phyloP scores from a whole-genome alignment of 305 asterid genomes.

The Fraxinus baroniana region DNA sequence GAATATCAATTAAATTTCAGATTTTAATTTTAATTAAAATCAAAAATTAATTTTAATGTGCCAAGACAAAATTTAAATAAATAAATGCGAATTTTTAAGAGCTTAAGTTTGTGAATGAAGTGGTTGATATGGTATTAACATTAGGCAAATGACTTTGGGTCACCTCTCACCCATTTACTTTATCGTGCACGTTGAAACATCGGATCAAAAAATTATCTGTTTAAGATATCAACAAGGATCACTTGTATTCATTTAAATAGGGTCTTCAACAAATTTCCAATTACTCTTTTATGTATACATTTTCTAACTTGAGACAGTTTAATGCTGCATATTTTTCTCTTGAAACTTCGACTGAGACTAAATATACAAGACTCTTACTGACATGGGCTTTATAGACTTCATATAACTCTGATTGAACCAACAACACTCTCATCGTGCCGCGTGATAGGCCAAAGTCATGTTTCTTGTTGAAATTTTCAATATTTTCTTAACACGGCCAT shows the following conservation, averaged over 20 bases:
- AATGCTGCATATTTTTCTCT: not conserved
- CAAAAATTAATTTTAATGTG: no score
- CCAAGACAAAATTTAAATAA: no score
- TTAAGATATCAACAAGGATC: not conserved
- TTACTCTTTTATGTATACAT: not conserved
- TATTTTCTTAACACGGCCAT: not conserved
- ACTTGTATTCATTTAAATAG: not conserved
- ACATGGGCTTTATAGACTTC: not conserved
- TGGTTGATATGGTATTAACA: no score
- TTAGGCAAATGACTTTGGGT: no score
- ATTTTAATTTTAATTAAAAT: no score
- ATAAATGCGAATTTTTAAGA: not conserved
- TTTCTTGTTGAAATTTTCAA: not conserved
- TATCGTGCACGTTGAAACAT: no score
- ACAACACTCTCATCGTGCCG: not conserved
- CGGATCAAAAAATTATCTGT: not conserved
- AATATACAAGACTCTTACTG: not conserved
- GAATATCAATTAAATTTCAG: no score
- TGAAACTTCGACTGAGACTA: not conserved
- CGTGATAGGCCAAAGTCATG: not conserved
- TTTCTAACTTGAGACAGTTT: not conserved
- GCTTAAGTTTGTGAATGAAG: not conserved
- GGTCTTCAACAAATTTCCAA: not conserved
- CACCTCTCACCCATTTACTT: no score
- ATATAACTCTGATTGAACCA: not conserved